Evolutionary conservation across 2,329 filamentous ascomycete genomes (phyloP), one percentile per base, ranked within the genome.

Genomic region (Fusarium sp.): DNA sequence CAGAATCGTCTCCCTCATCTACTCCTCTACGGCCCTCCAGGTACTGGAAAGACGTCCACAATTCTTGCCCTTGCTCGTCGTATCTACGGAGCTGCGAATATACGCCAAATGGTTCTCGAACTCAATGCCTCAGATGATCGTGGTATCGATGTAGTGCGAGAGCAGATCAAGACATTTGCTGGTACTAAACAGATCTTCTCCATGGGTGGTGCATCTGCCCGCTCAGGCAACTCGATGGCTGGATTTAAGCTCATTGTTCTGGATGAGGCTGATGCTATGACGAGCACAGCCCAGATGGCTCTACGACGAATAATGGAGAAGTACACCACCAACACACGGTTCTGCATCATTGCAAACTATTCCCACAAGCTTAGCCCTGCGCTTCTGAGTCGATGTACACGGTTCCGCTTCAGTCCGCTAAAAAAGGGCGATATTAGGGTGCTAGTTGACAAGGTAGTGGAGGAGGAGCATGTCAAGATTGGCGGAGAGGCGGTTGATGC

Each of bases 221-320:
- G 87, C 11, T 81, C 79, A 57, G 68, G 81, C 28, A 79, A 84
- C 38, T 84, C 88, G 18, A 83, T 96, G 32, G 94, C 93, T 0
- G 89, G 89, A 8, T 99, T 93, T 87, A 99, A 99, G 86, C 90
- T 99, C 76, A 98, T 99, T 80, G 94, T 99, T 62, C 90, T 99
- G 9, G 96, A 99, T 82, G 96, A 99, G 86, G 96, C 96, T n/a
- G 96, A 99, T 82, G 96, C 96, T 61, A 99, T 99, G 96, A 99
- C 96, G n/a, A 93, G 94, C 61, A 97, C 96, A 1, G 96, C 96
- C 11, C 96, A 99, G 84, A 99, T 99, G 96, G 96, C 96, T 0
- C 87, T 99, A 62, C 90, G 96, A 71, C 88, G 96, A 54, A 98
- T 99, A 80, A 99, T 99, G 96, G 96, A 99, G 81, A 98, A 98